Evolutionary conservation across 2,329 filamentous ascomycete genomes (phyloP), one percentile per base, ranked within the genome.

Genomic region (Aspergillus felis): DNA sequence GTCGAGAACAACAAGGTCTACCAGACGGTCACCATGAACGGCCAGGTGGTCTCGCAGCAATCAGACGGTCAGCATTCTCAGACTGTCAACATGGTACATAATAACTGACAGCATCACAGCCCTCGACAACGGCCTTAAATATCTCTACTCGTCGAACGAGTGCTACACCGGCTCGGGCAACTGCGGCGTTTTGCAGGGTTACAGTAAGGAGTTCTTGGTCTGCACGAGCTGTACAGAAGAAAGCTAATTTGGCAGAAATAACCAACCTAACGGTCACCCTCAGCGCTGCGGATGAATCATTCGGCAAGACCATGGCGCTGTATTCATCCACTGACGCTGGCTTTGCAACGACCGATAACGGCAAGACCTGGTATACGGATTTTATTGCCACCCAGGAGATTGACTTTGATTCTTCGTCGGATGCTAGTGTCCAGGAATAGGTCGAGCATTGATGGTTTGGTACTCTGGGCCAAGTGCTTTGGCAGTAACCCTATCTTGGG

Each of bases 91-190:
- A n/a, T n/a, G n/a, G n/a, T n/a, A n/a, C n/a, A n/a, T n/a, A n/a
- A n/a, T n/a, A n/a, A n/a, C n/a, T n/a, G 29, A 32, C 3, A 14
- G 12, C 12, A 14, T 5, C 32, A 22, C 20, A 64, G 60, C 55
- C 5, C 62, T 64, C 3, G 60, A 64, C 44, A 47, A 41, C 24
- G 42, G 54, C 41, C 55, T 64, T 22, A 55, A 56, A 14, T 64
- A 64, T 48, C 61, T 64, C 24, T 63, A 63, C 57, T 64, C 62
- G 8, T 54, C 55, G 17, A 56, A 64, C n/a, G 62, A 64, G 53
- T 64, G 62, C 59, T 64, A 64, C 52, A 64, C 62, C 28, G 61
- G 62, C 27, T 62, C 62, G 20, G 62, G 62, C 46, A 58, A 47
- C 57, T 64, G 62, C 35, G 62, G 62, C 28, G 53, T 55, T 12